Conservation (phyloP, 352 stramenopile genomes). For the Globisporangium cederbergense region DNA sequence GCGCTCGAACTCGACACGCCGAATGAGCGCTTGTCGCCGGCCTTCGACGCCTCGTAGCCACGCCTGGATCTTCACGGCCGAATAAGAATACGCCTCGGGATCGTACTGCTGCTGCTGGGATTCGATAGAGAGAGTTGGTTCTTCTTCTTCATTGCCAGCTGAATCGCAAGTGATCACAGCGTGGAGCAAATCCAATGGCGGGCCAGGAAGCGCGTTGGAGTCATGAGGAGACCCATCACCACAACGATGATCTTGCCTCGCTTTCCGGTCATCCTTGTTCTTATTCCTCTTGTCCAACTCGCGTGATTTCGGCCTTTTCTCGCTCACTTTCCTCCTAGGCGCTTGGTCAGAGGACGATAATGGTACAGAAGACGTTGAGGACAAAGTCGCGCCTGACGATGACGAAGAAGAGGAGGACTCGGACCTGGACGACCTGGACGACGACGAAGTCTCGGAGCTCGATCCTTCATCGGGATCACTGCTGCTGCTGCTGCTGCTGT, state of each 20-base stretch:
- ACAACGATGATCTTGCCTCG: neutral
- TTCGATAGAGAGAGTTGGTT: neutral
- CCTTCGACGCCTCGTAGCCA: slow-evolving; percentile 14
- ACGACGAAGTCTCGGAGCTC: neutral
- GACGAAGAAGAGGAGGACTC: no score
- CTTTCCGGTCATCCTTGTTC: neutral
- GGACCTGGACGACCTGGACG: neutral
- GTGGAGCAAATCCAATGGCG: neutral
- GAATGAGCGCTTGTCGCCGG: neutral
- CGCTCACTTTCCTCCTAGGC: neutral
- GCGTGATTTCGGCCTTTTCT: neutral
- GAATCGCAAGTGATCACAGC: neutral
- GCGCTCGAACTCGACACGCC: slow-evolving; percentile 8
- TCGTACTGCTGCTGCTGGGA: neutral
- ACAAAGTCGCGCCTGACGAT: neutral
- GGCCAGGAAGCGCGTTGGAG: neutral
- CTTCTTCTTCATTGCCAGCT: neutral
- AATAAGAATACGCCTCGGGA: neutral
- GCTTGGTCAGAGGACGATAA: neutral
- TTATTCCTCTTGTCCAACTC: neutral
- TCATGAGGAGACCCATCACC: no score
- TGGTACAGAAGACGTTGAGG: neutral
- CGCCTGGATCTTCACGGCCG: slow-evolving; percentile 9
- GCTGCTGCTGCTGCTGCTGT: neutral
- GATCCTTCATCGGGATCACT: neutral